phyloP scores from a whole-genome alignment of 805 yeast genomes.

The Clavispora fructus region DNA sequence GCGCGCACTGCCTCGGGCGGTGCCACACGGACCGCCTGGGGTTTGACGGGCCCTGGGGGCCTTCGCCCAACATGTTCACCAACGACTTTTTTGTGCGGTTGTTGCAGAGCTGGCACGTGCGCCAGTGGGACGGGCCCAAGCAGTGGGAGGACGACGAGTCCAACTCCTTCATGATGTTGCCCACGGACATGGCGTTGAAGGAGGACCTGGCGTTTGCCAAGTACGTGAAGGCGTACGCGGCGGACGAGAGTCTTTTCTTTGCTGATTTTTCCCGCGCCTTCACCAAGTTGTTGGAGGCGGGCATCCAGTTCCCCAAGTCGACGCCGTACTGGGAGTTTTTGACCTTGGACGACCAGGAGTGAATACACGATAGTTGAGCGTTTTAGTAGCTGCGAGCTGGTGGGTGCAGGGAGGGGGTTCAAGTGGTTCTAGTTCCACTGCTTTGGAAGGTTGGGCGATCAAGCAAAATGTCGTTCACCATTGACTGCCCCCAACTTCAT shows the following conservation, averaged over 20 bases:
- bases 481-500: too few species aligned
- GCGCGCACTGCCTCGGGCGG: conserved; percentile 39
- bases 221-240: conserved; percentile 45
- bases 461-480: too few species aligned
- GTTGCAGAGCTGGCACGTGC: conserved; percentile 51
- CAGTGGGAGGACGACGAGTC: conserved; percentile 38
- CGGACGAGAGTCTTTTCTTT: conserved; percentile 45
- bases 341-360: conserved; percentile 11
- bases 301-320: conserved; percentile 15
- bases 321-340: conserved; percentile 5
- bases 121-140: conserved; percentile 36
- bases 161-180: conserved; percentile 49
- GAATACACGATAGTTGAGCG: background rate
- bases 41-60: conserved; percentile 39
- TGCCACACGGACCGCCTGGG: conserved; percentile 36
- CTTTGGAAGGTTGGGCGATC: too few species aligned
- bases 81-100: conserved; percentile 35
- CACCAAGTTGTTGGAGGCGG: conserved; percentile 42
- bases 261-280: conserved; percentile 45
- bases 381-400: too few species aligned
- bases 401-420: too few species aligned
- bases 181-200: conserved; percentile 51
- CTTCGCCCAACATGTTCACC: conserved; percentile 35
- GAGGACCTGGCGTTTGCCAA: conserved; percentile 42
- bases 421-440: too few species aligned